A percentile compares a stretch with the other conserved stretches of the same genome.
Conservation (phyloP, 1,139 yeast species). For the Yamadazyma buinensis region DNA sequence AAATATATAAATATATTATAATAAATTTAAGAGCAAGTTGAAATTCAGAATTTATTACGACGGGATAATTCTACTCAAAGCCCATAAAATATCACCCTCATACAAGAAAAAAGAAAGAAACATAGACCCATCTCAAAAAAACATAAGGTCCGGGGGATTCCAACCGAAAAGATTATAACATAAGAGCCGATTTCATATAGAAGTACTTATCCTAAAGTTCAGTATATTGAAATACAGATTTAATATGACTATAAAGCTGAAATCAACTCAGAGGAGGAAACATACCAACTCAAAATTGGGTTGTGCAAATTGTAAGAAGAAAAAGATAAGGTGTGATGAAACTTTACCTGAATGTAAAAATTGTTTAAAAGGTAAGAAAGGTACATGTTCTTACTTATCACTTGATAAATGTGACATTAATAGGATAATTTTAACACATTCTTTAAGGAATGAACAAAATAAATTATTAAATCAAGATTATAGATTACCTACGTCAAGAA, state of each 20-base stretch:
- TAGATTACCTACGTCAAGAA: constrained; percentile 24
- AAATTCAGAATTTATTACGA: no score
- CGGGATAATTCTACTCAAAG: no score
- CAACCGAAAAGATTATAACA: no score
- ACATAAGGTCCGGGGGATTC: no score
- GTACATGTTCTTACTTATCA: constrained; percentile 30
- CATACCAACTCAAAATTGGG: constrained; percentile 45
- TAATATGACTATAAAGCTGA: neutral
- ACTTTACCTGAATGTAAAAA: constrained; percentile 38
- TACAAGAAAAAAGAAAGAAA: no score
- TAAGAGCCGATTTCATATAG: no score
- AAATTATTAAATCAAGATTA: constrained; percentile 24
- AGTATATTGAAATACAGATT: no score
- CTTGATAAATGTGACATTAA: constrained; percentile 23
- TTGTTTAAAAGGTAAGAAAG: constrained; percentile 30
- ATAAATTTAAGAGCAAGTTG: no score
- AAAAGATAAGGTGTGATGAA: constrained; percentile 48
- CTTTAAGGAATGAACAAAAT: constrained; percentile 27
- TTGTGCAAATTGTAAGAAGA: constrained; percentile 40
- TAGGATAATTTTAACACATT: constrained; percentile 26
- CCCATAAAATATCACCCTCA: no score
- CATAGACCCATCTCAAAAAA: no score
- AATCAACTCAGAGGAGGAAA: constrained; percentile 20
- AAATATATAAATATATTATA: no score
- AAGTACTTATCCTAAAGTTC: no score